Percentiles rank a stretch among this genome's conserved stretches.
Conservation (phyloP, 495 filamentous ascomycete genomes). For the Trichocladium uniseriatum region DNA sequence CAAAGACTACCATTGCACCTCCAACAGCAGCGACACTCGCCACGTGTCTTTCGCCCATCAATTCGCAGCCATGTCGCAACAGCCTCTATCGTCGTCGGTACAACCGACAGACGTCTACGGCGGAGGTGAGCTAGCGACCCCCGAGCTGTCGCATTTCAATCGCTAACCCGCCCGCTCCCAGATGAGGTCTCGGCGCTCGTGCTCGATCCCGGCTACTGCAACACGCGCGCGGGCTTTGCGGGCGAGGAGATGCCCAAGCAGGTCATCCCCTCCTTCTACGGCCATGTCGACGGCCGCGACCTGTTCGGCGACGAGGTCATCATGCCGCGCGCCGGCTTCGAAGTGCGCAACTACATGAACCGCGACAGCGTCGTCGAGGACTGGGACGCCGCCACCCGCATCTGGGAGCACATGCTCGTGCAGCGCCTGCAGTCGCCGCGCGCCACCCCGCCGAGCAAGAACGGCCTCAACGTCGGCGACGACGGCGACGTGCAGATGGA, state of each 20-base stretch:
- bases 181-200: conserved; percentile 97
- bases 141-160: background rate
- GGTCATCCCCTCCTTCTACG: conserved; percentile 78
- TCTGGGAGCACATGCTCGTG: conserved; percentile 73
- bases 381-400: conserved; percentile 81
- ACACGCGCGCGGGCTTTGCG: conserved; percentile 87
- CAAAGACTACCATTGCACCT: background rate
- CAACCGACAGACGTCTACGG: conserved; percentile 66
- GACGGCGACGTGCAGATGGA: conserved; percentile 44
- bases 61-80: conserved; percentile 23
- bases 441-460: conserved; percentile 55
- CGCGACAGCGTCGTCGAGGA: conserved; percentile 88
- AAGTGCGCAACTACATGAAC: conserved; percentile 82
- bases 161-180: conserved; percentile 26
- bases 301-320: conserved; percentile 84
- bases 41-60: background rate
- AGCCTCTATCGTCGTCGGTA: conserved; percentile 29
- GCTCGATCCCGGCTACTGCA: conserved; percentile 86
- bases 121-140: conserved; percentile 50
- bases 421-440: conserved; percentile 66
- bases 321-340: conserved; percentile 61
- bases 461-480: conserved; percentile 52
- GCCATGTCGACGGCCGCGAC: conserved; percentile 44
- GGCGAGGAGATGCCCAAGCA: conserved; percentile 97
- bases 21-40: background rate